Evolutionary conservation across 1,284 basidiomycete genomes (phyloP).

Genomic region (Tranzscheliella williamsii): DNA sequence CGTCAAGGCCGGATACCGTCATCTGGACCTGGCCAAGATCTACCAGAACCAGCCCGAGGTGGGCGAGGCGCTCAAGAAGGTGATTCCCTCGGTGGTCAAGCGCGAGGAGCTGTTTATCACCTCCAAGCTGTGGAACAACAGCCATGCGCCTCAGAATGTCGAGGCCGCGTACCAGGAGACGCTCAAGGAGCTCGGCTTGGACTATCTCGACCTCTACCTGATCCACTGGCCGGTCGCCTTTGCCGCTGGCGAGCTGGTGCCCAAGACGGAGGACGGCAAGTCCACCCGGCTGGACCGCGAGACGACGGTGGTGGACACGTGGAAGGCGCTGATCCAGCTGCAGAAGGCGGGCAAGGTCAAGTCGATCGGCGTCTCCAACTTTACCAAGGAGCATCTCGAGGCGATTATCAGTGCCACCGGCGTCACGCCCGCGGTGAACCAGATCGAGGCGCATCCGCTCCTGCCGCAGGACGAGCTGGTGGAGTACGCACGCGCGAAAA

Average conservation of each 20-base stretch:
- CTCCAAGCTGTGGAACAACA: conserved; percentile 69
- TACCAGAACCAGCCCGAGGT: conserved; percentile 61
- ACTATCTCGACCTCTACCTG: conserved; percentile 66
- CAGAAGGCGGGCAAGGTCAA: conserved; percentile 60
- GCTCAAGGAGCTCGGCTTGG: conserved; percentile 60
- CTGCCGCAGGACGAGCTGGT: conserved; percentile 58
- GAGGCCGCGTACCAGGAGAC: conserved; percentile 61
- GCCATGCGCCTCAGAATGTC: conserved; percentile 64
- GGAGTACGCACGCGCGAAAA: conserved; percentile 44
- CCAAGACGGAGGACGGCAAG: conserved; percentile 64
- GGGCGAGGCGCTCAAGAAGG: conserved; percentile 63
- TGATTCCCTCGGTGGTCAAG: conserved; percentile 60
- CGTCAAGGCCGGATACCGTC: conserved; percentile 54
- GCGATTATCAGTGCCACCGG: conserved; percentile 75
- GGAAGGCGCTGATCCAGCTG: conserved; percentile 76
- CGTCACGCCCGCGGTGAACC: conserved; percentile 77
- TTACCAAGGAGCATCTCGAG: conserved; percentile 71
- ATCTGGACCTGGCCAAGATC: conserved; percentile 55
- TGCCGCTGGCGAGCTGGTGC: conserved; percentile 63
- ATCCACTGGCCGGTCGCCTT: conserved; percentile 80
- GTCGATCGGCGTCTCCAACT: conserved; percentile 73
- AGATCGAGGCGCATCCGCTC: conserved; percentile 79
- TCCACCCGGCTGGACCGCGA: conserved; percentile 67
- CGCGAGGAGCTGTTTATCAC: conserved; percentile 65
- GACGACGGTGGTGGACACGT: conserved; percentile 74